These are phyloP conservation scores for Herpetospermum pedunculosum DNA, from an alignment of 306 rosid species.

Conservation along the genomic window DNA sequence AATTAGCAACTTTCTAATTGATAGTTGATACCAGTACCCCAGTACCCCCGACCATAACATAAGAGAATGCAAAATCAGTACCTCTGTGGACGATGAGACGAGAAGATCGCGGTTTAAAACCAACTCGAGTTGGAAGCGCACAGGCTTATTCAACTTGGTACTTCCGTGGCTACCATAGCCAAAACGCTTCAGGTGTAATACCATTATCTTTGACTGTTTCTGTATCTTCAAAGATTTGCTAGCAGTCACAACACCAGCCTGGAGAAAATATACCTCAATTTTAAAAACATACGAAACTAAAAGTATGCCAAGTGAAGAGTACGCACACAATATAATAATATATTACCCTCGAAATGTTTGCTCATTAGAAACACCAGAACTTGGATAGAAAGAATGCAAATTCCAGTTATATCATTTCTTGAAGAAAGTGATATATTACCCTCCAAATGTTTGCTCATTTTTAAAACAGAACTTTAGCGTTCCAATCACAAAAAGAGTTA, in stretches of 20 bases:
- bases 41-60: no score
- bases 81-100: constrained; percentile 57
- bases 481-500: neutral
- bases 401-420: neutral
- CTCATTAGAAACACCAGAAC: neutral
- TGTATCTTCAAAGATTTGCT: constrained; percentile 61
- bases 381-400: neutral
- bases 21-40: neutral
- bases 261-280: constrained; percentile 13
- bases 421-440: no score
- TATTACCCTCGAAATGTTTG: no score
- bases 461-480: neutral
- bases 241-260: constrained; percentile 80
- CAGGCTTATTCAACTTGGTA: constrained; percentile 84
- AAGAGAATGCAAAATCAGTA: neutral
- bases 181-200: constrained; percentile 90
- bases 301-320: neutral
- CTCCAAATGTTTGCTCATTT: neutral
- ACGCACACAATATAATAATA: no score
- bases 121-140: constrained; percentile 68
- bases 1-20: constrained; percentile 1
- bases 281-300: neutral
- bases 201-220: constrained; percentile 74
- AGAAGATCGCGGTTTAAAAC: constrained; percentile 70
- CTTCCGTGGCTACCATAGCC: constrained; percentile 95